Percentiles rank a stretch among this genome's conserved stretches.
Conservation (phyloP, 352 stramenopile species). For the Pythium rhizo-oryzae region DNA sequence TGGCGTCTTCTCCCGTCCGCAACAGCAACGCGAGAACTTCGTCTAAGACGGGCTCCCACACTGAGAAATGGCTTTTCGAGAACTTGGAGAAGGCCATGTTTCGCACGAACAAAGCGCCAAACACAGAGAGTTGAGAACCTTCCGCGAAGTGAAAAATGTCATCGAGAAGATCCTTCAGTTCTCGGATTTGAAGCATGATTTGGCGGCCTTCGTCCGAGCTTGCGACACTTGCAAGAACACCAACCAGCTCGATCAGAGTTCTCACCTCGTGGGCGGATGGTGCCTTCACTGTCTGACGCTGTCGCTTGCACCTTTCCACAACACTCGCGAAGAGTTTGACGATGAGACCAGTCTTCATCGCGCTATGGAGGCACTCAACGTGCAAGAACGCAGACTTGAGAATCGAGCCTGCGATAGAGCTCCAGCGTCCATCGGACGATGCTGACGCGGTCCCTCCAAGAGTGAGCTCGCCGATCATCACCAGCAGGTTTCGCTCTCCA, state of each 20-base stretch:
- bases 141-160: constrained; percentile 40
- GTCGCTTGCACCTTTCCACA: constrained; percentile 41
- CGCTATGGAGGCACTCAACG: constrained; percentile 47
- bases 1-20: not conserved
- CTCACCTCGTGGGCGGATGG: constrained; percentile 26
- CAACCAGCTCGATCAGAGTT: constrained; percentile 47
- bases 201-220: constrained; percentile 49
- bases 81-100: constrained; percentile 62
- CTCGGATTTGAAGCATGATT: constrained; percentile 38
- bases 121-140: constrained; percentile 25
- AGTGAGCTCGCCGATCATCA: constrained; percentile 22
- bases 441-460: not conserved
- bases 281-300: constrained; percentile 7
- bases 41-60: constrained; percentile 60
- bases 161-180: constrained; percentile 43
- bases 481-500: constrained; percentile 16
- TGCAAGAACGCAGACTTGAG: constrained; percentile 50
- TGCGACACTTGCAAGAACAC: constrained; percentile 46
- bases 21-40: constrained; percentile 31
- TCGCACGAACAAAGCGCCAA: constrained; percentile 50
- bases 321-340: constrained; percentile 39
- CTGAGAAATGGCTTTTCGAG: constrained; percentile 53
- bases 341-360: constrained; percentile 49
- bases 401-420: constrained; percentile 44
- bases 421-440: constrained; percentile 13